Conservation (phyloP, 768 basidiomycete species). For the Tylopilus vinaceipallidus region DNA sequence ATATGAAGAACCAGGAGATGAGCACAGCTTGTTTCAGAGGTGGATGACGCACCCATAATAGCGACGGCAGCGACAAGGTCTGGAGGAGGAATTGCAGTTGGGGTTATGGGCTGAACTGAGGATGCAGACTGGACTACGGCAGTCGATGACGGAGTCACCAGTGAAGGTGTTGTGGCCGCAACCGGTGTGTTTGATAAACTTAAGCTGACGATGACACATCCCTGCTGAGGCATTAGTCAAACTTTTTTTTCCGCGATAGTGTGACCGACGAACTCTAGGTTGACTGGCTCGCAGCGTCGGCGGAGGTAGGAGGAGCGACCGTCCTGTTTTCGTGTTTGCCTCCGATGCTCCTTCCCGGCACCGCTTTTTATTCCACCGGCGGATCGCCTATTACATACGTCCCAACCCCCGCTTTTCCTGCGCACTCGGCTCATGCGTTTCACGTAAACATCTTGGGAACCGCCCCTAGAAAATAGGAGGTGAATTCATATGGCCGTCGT, state of each 20-base stretch:
- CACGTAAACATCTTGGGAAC: neutral
- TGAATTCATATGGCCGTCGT: no score
- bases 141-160: conserved; percentile 50
- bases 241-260: neutral
- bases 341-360: conserved; percentile 6
- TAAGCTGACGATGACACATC: conserved; percentile 69
- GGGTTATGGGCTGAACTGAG: conserved; percentile 50
- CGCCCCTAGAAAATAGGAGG: no score
- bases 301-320: neutral
- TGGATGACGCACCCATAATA: conserved; percentile 47
- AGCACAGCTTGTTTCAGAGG: neutral
- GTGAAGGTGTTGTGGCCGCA: conserved; percentile 58
- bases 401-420: neutral
- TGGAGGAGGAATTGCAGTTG: conserved; percentile 37
- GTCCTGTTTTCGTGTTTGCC: conserved; percentile 3
- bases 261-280: neutral
- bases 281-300: neutral
- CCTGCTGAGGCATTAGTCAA: conserved; percentile 1
- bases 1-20: neutral
- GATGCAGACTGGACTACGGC: conserved; percentile 41
- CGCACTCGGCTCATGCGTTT: neutral
- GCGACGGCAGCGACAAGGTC: conserved; percentile 49
- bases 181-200: conserved; percentile 44
- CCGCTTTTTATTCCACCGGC: conserved; percentile 15
- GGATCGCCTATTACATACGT: neutral